These are phyloP conservation scores for Sclerospora graminicola DNA, from an alignment of 352 stramenopile species.

Conservation along the genomic window DNA sequence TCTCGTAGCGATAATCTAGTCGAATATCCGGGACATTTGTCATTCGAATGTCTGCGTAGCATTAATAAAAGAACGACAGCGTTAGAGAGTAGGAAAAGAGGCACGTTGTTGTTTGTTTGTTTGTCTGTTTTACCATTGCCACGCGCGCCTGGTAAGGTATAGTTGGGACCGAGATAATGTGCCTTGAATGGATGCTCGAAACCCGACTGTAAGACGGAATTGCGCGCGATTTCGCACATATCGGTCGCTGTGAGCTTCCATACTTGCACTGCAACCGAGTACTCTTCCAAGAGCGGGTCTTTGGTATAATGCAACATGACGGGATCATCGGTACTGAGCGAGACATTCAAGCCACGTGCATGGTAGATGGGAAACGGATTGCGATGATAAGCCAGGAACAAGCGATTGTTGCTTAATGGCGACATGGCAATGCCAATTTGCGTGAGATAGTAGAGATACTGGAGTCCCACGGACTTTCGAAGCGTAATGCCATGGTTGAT, in stretches of 20 bases:
- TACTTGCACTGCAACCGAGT: conserved; percentile 88
- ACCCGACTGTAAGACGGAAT: conserved; percentile 96
- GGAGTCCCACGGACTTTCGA: conserved; percentile 91
- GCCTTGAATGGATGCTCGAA: conserved; percentile 97
- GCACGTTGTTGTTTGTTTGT: too few species aligned
- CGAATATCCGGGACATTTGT: conserved; percentile 92
- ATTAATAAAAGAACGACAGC: not conserved
- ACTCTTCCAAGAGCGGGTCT: conserved; percentile 95
- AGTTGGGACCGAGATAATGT: conserved; percentile 93
- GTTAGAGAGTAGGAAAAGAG: not conserved
- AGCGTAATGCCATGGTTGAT: conserved; percentile 99
- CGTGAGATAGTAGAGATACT: conserved; percentile 99
- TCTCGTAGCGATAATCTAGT: conserved; percentile 85
- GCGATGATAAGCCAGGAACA: conserved; percentile 93
- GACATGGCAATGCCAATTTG: conserved; percentile 94
- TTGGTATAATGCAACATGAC: conserved; percentile 99
- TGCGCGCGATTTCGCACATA: conserved; percentile 97
- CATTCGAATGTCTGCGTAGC: conserved; percentile 82
- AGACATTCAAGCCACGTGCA: conserved; percentile 94
- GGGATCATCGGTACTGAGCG: conserved; percentile 97
- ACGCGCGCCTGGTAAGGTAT: conserved; percentile 54
- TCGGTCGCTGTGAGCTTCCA: conserved; percentile 95
- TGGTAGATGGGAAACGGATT: conserved; percentile 95
- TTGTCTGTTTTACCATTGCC: conserved; percentile 80
- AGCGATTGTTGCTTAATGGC: conserved; percentile 91